phyloP scores from a whole-genome alignment of 2,329 filamentous ascomycete genomes.

The Fusarium sp. region DNA sequence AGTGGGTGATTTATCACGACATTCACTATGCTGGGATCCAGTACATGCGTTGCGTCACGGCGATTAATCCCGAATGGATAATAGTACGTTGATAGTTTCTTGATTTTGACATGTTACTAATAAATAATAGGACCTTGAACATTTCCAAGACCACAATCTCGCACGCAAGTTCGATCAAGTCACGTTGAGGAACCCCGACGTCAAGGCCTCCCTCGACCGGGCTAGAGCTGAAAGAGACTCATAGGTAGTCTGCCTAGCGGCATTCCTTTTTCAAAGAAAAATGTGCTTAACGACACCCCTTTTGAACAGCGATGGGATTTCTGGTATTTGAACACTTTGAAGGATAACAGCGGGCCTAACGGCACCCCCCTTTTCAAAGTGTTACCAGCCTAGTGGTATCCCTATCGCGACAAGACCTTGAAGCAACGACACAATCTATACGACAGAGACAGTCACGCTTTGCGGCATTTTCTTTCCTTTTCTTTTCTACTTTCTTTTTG shows the following conservation, averaged over 20 bases:
- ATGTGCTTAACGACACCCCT: neutral
- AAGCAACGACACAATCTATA: neutral
- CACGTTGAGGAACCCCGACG: neutral
- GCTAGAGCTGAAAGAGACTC: neutral
- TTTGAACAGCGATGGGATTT: neutral
- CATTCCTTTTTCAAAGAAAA: neutral
- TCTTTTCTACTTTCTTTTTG: neutral
- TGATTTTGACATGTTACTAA: neutral
- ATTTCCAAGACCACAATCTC: neutral
- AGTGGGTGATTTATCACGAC: neutral
- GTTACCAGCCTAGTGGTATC: neutral
- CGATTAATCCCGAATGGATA: neutral
- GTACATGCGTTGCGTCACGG: neutral
- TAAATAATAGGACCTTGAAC: neutral
- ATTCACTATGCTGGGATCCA: neutral
- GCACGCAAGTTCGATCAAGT: neutral
- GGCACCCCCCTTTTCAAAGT: neutral
- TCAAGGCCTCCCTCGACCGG: neutral
- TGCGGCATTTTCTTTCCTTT: neutral
- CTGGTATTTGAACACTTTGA: neutral
- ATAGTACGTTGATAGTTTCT: neutral
- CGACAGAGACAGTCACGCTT: neutral
- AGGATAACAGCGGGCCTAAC: neutral
- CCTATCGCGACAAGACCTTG: neutral
- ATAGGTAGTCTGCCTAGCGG: neutral